Evolutionary conservation across 805 yeast genomes (phyloP).

Genomic region (Naumovozyma castellii): DNA sequence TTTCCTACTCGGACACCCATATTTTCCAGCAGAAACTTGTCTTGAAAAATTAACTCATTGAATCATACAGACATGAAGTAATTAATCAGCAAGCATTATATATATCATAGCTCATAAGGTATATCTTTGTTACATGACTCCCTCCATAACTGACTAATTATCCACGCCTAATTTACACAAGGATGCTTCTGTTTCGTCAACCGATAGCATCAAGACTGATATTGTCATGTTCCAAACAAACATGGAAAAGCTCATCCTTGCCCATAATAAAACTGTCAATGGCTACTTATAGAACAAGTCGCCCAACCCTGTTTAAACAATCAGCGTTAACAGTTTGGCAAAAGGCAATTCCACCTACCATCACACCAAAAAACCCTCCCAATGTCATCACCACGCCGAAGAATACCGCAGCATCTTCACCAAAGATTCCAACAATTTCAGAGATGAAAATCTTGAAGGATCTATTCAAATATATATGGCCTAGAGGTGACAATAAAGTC

Average conservation of each 20-base stretch:
- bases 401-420: not conserved
- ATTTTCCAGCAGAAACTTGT: no score
- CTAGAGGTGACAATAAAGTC: slow-evolving; percentile 55
- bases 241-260: not conserved
- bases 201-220: not conserved
- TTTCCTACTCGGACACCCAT: no score
- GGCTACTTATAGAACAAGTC: not conserved
- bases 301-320: not conserved
- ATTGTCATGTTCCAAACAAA: not conserved
- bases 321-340: not conserved
- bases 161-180: no score
- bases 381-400: not conserved
- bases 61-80: no score
- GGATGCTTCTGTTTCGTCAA: not conserved
- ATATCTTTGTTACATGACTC: no score
- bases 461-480: slow-evolving; percentile 70
- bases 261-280: not conserved
- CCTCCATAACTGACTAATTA: no score
- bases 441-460: slow-evolving; percentile 49
- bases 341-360: not conserved
- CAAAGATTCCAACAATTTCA: slow-evolving; percentile 27
- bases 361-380: not conserved
- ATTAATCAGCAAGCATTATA: not conserved
- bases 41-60: no score
- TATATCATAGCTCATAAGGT: no score